These are phyloP conservation scores for Oryza officinalis DNA, from an alignment of 176 grass and related monocot species.

Conservation along the genomic window DNA sequence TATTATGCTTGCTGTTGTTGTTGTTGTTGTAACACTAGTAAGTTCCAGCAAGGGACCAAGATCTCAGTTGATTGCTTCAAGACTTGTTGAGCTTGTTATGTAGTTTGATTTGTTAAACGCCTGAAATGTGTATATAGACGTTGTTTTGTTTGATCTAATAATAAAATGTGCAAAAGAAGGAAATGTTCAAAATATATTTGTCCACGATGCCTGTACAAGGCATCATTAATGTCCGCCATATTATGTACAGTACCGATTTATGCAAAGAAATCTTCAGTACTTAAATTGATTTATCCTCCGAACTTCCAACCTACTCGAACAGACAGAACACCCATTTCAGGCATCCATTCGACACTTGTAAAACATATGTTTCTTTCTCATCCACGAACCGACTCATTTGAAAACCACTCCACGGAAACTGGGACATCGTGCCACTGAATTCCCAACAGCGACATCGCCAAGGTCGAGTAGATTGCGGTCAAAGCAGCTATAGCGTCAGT, in stretches of 20 bases:
- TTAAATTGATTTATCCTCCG: neutral
- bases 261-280: neutral
- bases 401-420: neutral
- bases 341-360: neutral
- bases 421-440: neutral
- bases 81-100: slow-evolving; percentile 26
- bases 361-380: neutral
- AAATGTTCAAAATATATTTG: neutral
- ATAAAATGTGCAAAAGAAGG: neutral
- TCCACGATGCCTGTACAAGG: neutral
- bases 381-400: neutral
- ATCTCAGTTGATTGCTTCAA: slow-evolving; percentile 2
- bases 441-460: neutral
- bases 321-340: neutral
- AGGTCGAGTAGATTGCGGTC: neutral
- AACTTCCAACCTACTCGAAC: neutral
- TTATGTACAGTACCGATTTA: no score
- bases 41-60: neutral
- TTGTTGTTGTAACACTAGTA: slow-evolving; percentile 49
- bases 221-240: neutral
- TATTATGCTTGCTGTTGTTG: slow-evolving; percentile 11
- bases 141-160: slow-evolving; percentile 13
- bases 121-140: slow-evolving; percentile 24
- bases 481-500: neutral
- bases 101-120: slow-evolving; percentile 23